A percentile compares a stretch with the other conserved stretches of the same genome.
These are phyloP conservation scores for Vicia sativa DNA, from an alignment of 306 rosid genomes.

Conservation along the genomic window DNA sequence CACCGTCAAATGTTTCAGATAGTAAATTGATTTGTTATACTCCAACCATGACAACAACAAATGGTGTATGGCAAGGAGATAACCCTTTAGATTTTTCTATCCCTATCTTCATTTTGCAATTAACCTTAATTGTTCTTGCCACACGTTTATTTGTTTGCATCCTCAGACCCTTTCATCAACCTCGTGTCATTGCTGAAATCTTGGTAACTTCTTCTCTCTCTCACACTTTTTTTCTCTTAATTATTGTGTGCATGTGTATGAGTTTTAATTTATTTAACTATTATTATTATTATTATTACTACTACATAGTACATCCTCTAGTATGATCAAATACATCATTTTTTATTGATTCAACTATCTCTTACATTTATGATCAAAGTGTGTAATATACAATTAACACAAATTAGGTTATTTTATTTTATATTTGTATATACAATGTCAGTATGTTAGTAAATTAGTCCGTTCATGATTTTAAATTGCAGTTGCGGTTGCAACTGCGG, in stretches of 20 bases:
- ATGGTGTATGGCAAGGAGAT: slow-evolving; percentile 70
- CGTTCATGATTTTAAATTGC: too few relatives aligned
- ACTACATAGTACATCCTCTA: neutral
- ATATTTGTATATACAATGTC: neutral
- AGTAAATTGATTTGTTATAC: slow-evolving; percentile 59
- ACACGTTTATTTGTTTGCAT: slow-evolving; percentile 67
- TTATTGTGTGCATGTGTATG: neutral
- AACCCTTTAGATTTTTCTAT: slow-evolving; percentile 74
- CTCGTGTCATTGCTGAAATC: slow-evolving; percentile 81
- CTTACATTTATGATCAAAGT: too few relatives aligned
- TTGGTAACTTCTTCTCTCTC: slow-evolving; percentile 40
- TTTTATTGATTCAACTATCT: too few relatives aligned
- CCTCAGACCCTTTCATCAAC: slow-evolving; percentile 79
- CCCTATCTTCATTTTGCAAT: slow-evolving; percentile 73
- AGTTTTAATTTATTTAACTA: neutral
- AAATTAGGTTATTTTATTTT: too few relatives aligned
- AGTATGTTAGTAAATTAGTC: neutral
- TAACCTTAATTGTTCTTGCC: slow-evolving; percentile 54
- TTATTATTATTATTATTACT: too few relatives aligned
- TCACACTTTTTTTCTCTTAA: neutral
- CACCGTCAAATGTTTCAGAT: slow-evolving; percentile 22
- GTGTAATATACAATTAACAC: too few relatives aligned
- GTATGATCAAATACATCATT: too few relatives aligned
- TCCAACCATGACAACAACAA: slow-evolving; percentile 72
- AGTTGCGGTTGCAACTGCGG: too few relatives aligned